Evolutionary conservation across 805 yeast species (phyloP).

Genomic region (Yamadazyma endophytica): DNA sequence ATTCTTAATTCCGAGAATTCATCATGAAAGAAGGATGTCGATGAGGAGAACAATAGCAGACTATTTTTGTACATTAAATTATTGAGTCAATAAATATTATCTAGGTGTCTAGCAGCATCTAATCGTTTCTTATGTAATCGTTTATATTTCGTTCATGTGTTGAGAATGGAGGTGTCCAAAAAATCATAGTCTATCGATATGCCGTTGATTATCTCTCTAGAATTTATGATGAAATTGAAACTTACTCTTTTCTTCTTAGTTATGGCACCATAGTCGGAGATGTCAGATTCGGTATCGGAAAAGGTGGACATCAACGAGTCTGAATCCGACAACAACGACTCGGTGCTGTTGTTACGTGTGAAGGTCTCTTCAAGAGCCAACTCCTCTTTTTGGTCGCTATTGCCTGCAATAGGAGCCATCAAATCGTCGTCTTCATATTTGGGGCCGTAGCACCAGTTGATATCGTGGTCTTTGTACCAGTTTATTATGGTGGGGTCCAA

Average conservation of each 20-base stretch:
- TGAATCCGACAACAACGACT: conserved; percentile 3
- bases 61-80: no score
- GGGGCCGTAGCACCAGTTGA: conserved; percentile 56
- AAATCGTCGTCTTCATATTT: conserved; percentile 13
- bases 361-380: neutral
- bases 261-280: neutral
- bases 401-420: no score
- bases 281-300: neutral
- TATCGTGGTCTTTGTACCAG: conserved; percentile 53
- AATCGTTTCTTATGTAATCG: no score
- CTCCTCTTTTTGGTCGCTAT: no score
- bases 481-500: conserved; percentile 43
- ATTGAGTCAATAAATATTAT: no score
- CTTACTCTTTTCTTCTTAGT: conserved; percentile 26
- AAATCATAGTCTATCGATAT: conserved; percentile 40
- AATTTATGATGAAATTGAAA: conserved; percentile 38
- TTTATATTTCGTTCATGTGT: neutral
- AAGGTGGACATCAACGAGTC: conserved; percentile 4
- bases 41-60: no score
- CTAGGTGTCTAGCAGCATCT: no score
- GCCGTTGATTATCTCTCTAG: conserved; percentile 44
- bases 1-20: no score
- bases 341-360: conserved; percentile 1
- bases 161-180: conserved; percentile 24
- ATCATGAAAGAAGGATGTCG: no score